Evolutionary conservation across 176 grass and related monocot genomes (phyloP), one percentile per base, ranked within the genome.

Genomic region (Ensete glaucum): DNA sequence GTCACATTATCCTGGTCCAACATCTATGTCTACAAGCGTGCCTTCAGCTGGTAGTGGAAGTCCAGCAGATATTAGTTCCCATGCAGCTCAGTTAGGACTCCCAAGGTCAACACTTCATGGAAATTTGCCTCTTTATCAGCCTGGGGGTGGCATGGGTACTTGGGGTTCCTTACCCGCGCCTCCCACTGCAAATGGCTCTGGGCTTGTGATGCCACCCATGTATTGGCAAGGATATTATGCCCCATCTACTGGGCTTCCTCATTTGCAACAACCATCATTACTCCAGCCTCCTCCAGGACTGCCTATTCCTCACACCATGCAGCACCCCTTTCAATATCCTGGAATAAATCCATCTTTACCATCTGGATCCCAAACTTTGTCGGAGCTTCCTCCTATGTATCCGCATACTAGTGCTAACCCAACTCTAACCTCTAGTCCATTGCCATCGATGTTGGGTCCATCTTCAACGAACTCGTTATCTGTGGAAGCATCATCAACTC

Each of bases 211-310:
- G 77, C 88, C 92, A 77, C 84, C 84, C 24, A 86, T 96, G 82
- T 91, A 89, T 75, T 96, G 88, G 89, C 92, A 83, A 1, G 86
- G 89, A 76, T 92, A 89, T 81, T 92, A 92, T 72, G 74, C 84
- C 15, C 68, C 74, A 64, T 84, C 82, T 72, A 80, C 43, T 58
- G 88, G 85, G 57, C 85, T 87, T 88, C 75, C 86, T 81, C 86
- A 89, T 81, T 57, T 87, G 80, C 88, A 86, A 75, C 92, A 86
- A 81, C 76, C 88, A 62, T 49, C 88, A 70, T 77, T 88, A 1
- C 74, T 91, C 53, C 83, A 83, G 48, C 71, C 91, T 13, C 73
- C 83, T 75, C 83, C 91, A 17, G 88, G 85, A 77, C 63, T 96
- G 54, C 78, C 78, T 0, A 73, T 82, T 88, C 73, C 91, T n/a